A percentile compares a stretch with the other conserved stretches of the same genome.
Conservation (phyloP, 1,139 yeast genomes). For the Petasospora fabianii region DNA sequence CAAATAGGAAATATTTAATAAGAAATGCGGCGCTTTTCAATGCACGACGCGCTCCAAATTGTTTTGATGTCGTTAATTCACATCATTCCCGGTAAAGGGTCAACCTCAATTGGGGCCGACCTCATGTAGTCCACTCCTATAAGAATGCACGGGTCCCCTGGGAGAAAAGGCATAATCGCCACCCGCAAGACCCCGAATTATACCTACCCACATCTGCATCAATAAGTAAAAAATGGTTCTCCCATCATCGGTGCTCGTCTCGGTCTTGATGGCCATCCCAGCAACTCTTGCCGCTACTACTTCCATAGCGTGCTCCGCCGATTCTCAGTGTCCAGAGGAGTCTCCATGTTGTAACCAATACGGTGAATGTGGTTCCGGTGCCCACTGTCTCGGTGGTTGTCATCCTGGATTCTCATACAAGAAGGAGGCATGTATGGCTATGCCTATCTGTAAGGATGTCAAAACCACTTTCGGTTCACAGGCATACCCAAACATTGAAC, state of each 20-base stretch:
- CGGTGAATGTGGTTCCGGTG: conserved; percentile 79
- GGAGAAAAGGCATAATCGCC: no score
- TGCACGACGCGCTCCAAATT: no score
- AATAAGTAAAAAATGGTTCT: conserved; percentile 1
- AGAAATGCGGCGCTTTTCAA: no score
- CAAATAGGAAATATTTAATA: no score
- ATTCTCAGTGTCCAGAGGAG: conserved; percentile 55
- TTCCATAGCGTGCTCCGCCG: conserved; percentile 30
- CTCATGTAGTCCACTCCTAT: no score
- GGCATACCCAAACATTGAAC: conserved; percentile 29
- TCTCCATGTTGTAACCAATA: conserved; percentile 81
- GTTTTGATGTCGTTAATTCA: no score
- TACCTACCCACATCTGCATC: not conserved
- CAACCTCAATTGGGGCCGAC: no score
- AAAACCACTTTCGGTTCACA: conserved; percentile 40
- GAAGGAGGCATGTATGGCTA: conserved; percentile 59
- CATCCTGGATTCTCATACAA: conserved; percentile 47
- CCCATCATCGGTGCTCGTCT: conserved; percentile 8
- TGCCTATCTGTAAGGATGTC: conserved; percentile 43
- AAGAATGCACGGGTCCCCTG: no score
- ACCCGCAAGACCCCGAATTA: no score
- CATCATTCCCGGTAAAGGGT: no score
- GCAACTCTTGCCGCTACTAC: conserved; percentile 15
- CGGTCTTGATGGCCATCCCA: conserved; percentile 9
- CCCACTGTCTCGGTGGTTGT: conserved; percentile 76